A percentile compares a stretch with the other conserved stretches of the same genome.
Conservation (phyloP, 108 stramenopile species). For the Epithemia pelagica region DNA sequence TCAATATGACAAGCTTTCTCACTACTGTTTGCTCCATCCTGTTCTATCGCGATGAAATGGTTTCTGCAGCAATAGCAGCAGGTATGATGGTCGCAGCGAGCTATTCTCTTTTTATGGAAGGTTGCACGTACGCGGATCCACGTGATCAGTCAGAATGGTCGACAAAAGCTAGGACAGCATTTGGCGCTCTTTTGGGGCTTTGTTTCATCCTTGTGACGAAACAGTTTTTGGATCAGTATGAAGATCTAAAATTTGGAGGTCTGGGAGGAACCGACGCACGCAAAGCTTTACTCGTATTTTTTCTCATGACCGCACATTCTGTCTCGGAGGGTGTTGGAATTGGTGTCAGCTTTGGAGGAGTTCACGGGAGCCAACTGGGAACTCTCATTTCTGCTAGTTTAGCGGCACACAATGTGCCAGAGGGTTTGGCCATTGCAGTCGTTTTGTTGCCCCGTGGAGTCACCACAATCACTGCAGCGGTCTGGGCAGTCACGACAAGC, state of each 20-base stretch:
- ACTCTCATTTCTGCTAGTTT: constrained; percentile 92
- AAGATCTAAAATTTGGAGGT: constrained; percentile 83
- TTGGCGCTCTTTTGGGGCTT: constrained; percentile 70
- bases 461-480: constrained; percentile 74
- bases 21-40: not conserved
- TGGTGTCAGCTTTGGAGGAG: constrained; percentile 90
- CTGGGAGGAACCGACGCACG: constrained; percentile 84
- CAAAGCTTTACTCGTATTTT: constrained; percentile 89
- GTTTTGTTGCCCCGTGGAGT: constrained; percentile 88
- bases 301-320: constrained; percentile 97
- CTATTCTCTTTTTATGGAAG: constrained; percentile 83
- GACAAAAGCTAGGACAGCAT: constrained; percentile 37
- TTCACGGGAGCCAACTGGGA: constrained; percentile 81
- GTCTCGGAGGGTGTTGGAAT: constrained; percentile 97
- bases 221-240: constrained; percentile 74
- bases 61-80: constrained; percentile 78
- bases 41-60: not conserved
- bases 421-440: constrained; percentile 96
- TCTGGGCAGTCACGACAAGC: constrained; percentile 92
- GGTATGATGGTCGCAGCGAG: constrained; percentile 98
- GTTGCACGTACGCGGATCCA: constrained; percentile 62
- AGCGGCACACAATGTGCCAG: constrained; percentile 98
- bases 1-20: not conserved
- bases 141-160: constrained; percentile 46
- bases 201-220: constrained; percentile 81